Evolutionary conservation across 2,329 filamentous ascomycete species (phyloP), one percentile per base, ranked within the genome.

Genomic region (Akanthomyces lecanii): DNA sequence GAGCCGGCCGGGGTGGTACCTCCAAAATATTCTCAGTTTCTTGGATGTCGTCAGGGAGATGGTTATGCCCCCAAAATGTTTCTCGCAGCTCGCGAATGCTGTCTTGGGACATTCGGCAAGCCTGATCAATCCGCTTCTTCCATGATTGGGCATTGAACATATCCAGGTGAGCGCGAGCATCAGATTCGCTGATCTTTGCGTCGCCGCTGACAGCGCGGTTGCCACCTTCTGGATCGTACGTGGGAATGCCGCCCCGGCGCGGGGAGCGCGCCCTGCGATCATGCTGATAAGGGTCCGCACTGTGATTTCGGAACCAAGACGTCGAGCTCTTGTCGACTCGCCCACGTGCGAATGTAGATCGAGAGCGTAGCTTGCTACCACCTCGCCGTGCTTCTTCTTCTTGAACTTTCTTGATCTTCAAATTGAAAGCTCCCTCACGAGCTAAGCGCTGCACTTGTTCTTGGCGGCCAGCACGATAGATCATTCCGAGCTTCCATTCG

Each of bases 401-500:
- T 63, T 87, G 85, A 23, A 97, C 85, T 70, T 89, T 93, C 73
- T 93, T 96, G 16, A 89, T 84, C 74, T 99, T 99, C 64, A 96
- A 80, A 16, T 87, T 81, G 75, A 96, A 98, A 0, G 94, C 94
- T 67, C 96, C 92, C 73, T 97, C 92, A 50, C 95, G 87, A 5
- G 94, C 93, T 61, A 96, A 79, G 23, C 95, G 85, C 74, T 98
- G 95, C 72, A 89, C 88, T 75, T 98, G 94, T 74, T 99, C 95
- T 62, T 93, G 80, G 23, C 94, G 82, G 0, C 96, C 95, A 52
- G 91, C 86, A 38, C 94, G 88, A 74, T 98, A 99, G 58, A 99
- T 99, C 71, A 92, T 88, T 18, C 93, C 92, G 11, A 99, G 80
- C 73, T 97, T 98, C 91, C 93, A 99, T 74, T 99, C 95, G 70